Evolutionary conservation across 1,284 basidiomycete species (phyloP).

Genomic region (Leccinum subspadiceum): DNA sequence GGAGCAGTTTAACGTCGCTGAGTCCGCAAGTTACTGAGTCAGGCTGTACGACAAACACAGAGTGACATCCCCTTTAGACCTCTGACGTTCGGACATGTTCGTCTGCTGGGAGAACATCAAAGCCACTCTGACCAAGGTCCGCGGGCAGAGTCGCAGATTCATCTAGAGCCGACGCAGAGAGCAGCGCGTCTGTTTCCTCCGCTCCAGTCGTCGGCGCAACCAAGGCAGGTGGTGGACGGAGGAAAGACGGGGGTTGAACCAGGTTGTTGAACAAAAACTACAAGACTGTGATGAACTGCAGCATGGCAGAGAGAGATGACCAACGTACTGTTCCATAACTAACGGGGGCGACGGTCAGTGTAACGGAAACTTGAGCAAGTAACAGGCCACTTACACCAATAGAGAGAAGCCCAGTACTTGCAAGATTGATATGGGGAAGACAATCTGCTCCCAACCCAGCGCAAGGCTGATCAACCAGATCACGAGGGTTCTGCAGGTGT

Average conservation of each 20-base stretch:
- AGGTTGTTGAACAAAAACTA: conserved; percentile 81
- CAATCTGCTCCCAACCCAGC: conserved; percentile 90
- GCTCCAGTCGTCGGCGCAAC: conserved; percentile 32
- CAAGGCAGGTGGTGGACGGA: conserved; percentile 41
- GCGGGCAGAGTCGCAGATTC: conserved; percentile 75
- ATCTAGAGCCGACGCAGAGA: conserved; percentile 49
- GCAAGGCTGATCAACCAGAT: conserved; percentile 88
- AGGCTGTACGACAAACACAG: neutral
- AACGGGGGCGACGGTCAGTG: conserved; percentile 9
- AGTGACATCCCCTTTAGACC: conserved; percentile 7
- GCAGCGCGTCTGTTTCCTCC: conserved; percentile 53
- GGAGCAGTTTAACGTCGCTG: neutral
- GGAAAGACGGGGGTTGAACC: conserved; percentile 59
- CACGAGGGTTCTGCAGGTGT: conserved; percentile 92
- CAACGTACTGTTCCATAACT: conserved; percentile 60
- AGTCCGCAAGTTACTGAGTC: neutral
- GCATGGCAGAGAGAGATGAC: neutral
- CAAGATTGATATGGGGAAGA: conserved; percentile 80
- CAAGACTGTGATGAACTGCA: conserved; percentile 16
- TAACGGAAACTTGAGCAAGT: conserved; percentile 29
- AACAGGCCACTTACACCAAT: conserved; percentile 63
- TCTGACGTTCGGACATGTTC: conserved; percentile 38
- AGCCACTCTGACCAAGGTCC: conserved; percentile 69
- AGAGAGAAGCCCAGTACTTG: conserved; percentile 89
- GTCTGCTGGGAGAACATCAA: conserved; percentile 62